phyloP scores from a whole-genome alignment of 1,284 basidiomycete species.

The Apiotrichum gracile region DNA sequence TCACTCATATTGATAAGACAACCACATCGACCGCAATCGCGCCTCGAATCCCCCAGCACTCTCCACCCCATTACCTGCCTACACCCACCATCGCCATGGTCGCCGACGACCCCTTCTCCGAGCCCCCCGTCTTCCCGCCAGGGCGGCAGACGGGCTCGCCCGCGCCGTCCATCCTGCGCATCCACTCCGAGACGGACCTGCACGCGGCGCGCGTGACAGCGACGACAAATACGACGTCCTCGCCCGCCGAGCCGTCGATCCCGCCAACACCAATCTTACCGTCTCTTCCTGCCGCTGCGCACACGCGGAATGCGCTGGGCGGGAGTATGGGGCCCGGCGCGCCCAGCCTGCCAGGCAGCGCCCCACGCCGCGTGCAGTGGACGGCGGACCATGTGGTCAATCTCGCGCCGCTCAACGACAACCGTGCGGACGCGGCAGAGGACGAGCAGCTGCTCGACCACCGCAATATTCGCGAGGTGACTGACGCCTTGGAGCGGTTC shows the following conservation, averaged over 20 bases:
- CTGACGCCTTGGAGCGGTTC: conserved; percentile 38
- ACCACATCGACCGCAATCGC: too few relatives aligned
- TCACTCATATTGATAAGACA: too few relatives aligned
- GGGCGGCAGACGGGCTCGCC: conserved; percentile 5
- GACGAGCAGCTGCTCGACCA: conserved; percentile 21
- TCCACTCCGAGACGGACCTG: background rate
- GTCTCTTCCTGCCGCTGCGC: too few relatives aligned
- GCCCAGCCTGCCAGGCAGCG: conserved; percentile 14
- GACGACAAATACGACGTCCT: too few relatives aligned
- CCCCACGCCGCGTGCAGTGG: conserved; percentile 43
- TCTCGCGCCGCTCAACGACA: conserved; percentile 32
- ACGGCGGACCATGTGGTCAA: conserved; percentile 37
- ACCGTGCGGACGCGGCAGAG: background rate
- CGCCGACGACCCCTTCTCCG: conserved; percentile 33
- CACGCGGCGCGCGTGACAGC: conserved; percentile 3
- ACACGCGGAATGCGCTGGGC: too few relatives aligned
- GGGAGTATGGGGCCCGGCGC: too few relatives aligned
- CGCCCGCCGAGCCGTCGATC: too few relatives aligned
- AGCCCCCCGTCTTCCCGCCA: conserved; percentile 11
- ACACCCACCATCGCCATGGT: conserved; percentile 9
- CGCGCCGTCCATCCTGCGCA: conserved; percentile 5
- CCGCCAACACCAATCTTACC: too few relatives aligned
- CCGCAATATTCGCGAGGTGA: conserved; percentile 34
- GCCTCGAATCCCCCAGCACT: too few relatives aligned
- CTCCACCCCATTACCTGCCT: background rate